Evolutionary conservation across 2,329 filamentous ascomycete genomes (phyloP), one percentile per base, ranked within the genome.

Genomic region (Dactylellina drechsleri): DNA sequence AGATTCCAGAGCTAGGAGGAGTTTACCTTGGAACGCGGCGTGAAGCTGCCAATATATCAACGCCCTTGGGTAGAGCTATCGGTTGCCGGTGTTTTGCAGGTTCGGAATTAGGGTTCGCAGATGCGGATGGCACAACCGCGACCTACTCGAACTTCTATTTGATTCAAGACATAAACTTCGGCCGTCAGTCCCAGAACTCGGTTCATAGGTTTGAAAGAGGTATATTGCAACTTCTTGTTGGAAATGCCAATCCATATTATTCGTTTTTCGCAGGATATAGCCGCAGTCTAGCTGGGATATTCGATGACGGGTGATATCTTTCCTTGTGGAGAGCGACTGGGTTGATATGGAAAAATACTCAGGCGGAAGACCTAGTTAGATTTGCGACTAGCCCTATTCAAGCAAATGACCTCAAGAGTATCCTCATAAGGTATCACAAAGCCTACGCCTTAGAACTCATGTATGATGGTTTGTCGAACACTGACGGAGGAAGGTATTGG

Each of bases 51-150:
- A 10, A 36, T 23, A 23, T 23, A 23, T 2, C 23, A 23, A 23
- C 23, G 23, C 23, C 23, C 23, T 23, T 23, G 2, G 20, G n/a
- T n/a, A 62, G 18, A 4, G 62, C 62, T 8, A 20, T 66, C 16
- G 62, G 62, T 0, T 66, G 62, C 18, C 62, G 62, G 4, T 66
- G 62, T 23, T 66, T 57, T 43, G 62, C 62, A 7, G 31, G 20
- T 58, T 66, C 62, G 7, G 43, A 66, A 15, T 15, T 50, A 3
- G 62, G 62, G 18, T 66, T 15, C 26, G 62, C 62, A 4, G 16
- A 49, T 16, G 15, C 49, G 5, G 53, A 66, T 23, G 62, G 62
- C 1, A 49, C 18, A 1, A 36, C 8, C 15, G 52, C 62, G 2
- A 18, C 52, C 1, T 66, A 36, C 13, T 66, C 62, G 10, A 57